Base-by-base conservation (phyloP, 2,329 filamentous ascomycete species). In the Beauveria brongniartii region DNA sequence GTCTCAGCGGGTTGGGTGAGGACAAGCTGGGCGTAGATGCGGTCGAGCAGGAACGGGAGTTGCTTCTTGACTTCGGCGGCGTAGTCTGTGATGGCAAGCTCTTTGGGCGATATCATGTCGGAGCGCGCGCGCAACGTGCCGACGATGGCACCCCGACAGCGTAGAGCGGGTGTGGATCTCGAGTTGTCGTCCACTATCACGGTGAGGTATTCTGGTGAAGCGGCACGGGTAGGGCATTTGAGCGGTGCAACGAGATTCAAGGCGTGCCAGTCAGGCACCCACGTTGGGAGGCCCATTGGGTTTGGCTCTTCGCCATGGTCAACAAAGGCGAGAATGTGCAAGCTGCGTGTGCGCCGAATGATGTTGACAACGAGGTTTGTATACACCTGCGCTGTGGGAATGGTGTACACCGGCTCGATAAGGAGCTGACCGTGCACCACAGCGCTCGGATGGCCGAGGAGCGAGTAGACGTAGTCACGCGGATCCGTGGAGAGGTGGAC, bases 261-360 rank as follows among this genome's bases (percentile, higher is more conserved):
- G n/a, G 54, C 60, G 10, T 62, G 60, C 60, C 60, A 62, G 6
- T 62, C 60, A 1, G 60, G 60, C 16, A 62, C 60, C 60, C 60
- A 62, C 5, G 54, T 62, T n/a, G 60, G 60, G 8, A 62, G 40
- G 43, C 55, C 47, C 40, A 62, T 51, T 9, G 54, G 28, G 48
- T 52, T 57, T 14, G 40, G 47, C 40, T 44, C 30, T 22, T 62
- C 48, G 26, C 43, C 60, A n/a, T 62, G 60, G 30, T 62, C 60
- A 1, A 62, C 60, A 48, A 62, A 62, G n/a, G 60, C 60, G 24
- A 62, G 54, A 6, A 62, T 48, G 46, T 62, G 48, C 20, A 62
- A 44, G 7, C 60, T 53, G n/a, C 55, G 40, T n/a, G 60, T 57
- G 9, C 48, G 37, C 14, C n/a, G n/a, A 18, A 62, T 43, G 28